phyloP scores from a whole-genome alignment of 352 stramenopile species.

The Phytophthora vignae region DNA sequence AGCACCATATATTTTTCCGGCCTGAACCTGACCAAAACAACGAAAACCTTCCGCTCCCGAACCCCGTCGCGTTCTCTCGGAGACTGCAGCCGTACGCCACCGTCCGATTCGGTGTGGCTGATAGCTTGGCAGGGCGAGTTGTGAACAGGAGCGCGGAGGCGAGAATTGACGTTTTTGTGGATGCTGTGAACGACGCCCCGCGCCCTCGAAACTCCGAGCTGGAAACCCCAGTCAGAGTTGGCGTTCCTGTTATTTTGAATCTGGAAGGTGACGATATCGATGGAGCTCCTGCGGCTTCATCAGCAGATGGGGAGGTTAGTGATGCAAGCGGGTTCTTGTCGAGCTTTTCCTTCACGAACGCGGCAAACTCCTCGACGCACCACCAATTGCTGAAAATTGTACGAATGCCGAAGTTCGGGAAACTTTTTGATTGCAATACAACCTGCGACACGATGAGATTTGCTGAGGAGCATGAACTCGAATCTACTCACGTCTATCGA shows the following conservation, averaged over 20 bases:
- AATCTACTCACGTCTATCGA: conserved; percentile 22
- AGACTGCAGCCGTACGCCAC: conserved; percentile 45
- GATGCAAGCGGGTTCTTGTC: conserved; percentile 23
- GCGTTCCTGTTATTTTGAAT: conserved; percentile 38
- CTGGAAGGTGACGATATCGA: conserved; percentile 53
- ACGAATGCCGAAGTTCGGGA: conserved; percentile 57
- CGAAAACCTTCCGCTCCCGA: conserved; percentile 48
- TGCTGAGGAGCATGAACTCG: conserved; percentile 1
- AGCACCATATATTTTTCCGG: conserved; percentile 62
- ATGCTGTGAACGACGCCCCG: conserved; percentile 57
- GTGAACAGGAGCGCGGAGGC: conserved; percentile 44
- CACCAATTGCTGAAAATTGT: conserved; percentile 50
- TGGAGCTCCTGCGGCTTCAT: conserved; percentile 16
- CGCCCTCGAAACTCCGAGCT: conserved; percentile 22
- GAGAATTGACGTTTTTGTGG: conserved; percentile 64
- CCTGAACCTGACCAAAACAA: conserved; percentile 57
- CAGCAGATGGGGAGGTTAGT: not conserved
- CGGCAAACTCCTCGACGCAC: not conserved
- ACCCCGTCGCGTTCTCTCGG: conserved; percentile 47
- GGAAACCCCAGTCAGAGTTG: conserved; percentile 32
- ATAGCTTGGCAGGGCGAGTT: conserved; percentile 34
- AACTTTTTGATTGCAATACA: conserved; percentile 62
- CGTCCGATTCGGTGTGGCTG: conserved; percentile 44
- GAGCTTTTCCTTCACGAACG: conserved; percentile 27
- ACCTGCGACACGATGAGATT: conserved; percentile 14